Evolutionary conservation across 495 filamentous ascomycete genomes (phyloP), one percentile per base, ranked within the genome.

Genomic region (Aspergillus nanangensis): DNA sequence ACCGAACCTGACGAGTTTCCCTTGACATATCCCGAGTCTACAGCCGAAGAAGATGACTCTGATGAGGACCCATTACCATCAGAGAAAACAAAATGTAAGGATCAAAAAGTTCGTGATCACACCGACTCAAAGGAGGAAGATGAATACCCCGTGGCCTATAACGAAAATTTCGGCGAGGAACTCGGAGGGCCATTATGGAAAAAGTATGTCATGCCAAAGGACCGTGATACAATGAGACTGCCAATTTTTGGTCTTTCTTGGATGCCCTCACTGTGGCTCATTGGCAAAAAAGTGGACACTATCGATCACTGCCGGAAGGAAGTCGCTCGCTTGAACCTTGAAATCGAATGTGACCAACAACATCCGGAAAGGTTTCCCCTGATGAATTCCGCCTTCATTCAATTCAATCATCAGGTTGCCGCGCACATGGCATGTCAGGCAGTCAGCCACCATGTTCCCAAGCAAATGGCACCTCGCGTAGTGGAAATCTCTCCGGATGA

Each of bases 391-490:
- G 93, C 93, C 11, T 98, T 98, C 57, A 90, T 98, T 44, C 93
- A 98, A 62, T 98, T 98, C 76, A 96, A 97, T 55, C 87, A 96
- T 56, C 93, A 98, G 65, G 88, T 96, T 4, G 90, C 91, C 7
- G 93, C 93, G 2, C 93, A 98, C 56, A 97, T 98, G 93, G 92
- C 92, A 47, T 95, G 89, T 62, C 93, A 98, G 64, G 77, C 89
- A 19, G 80, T 95, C 50, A 90, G 82, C 34, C 92, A 97, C 56
- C 93, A 98, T 56, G 62, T 93, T 5, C 94, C 94, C 2, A 89
- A 91, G 56, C 84, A 92, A 43, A 98, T 98, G 93, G 83, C 88
- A 3, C 94, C 93, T 21, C 86, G 93, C 17, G 78, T 86, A 34
- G 86, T 96, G 14, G 93, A 97, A 59, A 92, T 98, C 38, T 89